A percentile compares a stretch with the other conserved stretches of the same genome.
Conservation (phyloP, 1,284 basidiomycete genomes). For the Pyrrhoderma lamaoense region DNA sequence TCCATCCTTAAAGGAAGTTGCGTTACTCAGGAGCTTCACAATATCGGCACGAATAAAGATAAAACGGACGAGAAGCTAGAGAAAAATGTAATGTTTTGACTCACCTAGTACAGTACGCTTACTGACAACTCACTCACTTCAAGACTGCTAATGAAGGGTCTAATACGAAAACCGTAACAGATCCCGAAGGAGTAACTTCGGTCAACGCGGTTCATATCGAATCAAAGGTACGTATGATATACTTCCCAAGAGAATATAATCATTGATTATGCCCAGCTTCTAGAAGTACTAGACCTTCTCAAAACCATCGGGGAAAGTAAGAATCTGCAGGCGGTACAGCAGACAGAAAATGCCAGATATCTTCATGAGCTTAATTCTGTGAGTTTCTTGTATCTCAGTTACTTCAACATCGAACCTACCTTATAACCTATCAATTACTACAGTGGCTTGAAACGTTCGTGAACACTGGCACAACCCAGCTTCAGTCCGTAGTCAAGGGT, state of each 20-base stretch:
- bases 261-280: conserved; percentile 27
- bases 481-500: conserved; percentile 52
- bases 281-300: conserved; percentile 39
- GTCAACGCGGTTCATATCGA: neutral
- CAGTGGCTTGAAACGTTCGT: conserved; percentile 83
- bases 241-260: neutral
- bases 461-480: conserved; percentile 61
- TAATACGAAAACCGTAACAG: neutral
- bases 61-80: neutral
- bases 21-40: conserved; percentile 1
- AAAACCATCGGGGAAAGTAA: conserved; percentile 41
- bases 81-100: too few species aligned
- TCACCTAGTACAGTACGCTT: too few species aligned
- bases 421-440: neutral
- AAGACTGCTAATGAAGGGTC: neutral
- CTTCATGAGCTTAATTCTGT: conserved; percentile 67
- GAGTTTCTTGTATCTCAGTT: conserved; percentile 21
- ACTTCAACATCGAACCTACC: neutral
- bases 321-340: conserved; percentile 46
- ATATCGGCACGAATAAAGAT: neutral
- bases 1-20: too few species aligned
- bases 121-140: too few species aligned
- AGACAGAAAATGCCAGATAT: conserved; percentile 64
- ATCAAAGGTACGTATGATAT: conserved; percentile 1
- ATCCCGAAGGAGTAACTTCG: neutral